phyloP scores from a whole-genome alignment of 495 filamentous ascomycete species.

The Aspergillus wentii region DNA sequence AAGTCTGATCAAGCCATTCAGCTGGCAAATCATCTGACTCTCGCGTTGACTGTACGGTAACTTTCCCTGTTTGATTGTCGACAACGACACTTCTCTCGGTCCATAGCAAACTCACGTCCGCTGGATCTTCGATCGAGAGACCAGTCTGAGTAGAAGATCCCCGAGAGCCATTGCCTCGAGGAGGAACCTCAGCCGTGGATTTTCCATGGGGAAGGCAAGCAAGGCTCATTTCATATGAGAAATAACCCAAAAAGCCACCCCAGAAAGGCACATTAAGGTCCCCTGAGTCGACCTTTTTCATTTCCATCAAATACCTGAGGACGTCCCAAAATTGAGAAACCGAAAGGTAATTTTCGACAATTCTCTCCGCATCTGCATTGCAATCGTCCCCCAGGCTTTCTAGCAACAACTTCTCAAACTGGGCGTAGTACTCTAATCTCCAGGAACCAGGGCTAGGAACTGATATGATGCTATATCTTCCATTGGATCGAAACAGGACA shows the following conservation, averaged over 20 bases:
- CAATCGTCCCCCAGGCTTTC: constrained; percentile 13
- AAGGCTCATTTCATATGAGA: constrained; percentile 84
- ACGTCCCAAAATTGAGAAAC: constrained; percentile 38
- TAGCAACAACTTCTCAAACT: constrained; percentile 16
- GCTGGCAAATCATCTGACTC: constrained; percentile 27
- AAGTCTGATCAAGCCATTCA: constrained; percentile 36
- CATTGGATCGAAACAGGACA: constrained; percentile 40
- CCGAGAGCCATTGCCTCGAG: constrained; percentile 4
- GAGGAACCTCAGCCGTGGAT: constrained; percentile 1
- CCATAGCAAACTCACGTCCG: constrained; percentile 75
- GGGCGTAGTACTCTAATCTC: constrained; percentile 35
- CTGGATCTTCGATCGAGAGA: constrained; percentile 37
- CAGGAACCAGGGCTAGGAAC: constrained; percentile 37
- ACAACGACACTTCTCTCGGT: constrained; percentile 76
- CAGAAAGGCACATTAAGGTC: constrained; percentile 59
- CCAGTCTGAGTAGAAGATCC: background rate
- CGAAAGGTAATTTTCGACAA: constrained; percentile 16
- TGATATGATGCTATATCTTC: constrained; percentile 35
- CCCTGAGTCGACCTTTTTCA: constrained; percentile 39
- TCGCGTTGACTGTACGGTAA: constrained; percentile 61
- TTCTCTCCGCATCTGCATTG: background rate
- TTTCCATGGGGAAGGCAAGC: constrained; percentile 35
- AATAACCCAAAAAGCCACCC: constrained; percentile 86
- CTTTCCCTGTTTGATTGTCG: constrained; percentile 57
- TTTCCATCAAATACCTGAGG: constrained; percentile 49